A percentile compares a stretch with the other conserved stretches of the same genome.
These are phyloP conservation scores for Ceratobasidium sp. DNA, from an alignment of 1,284 basidiomycete genomes.

Conservation along the genomic window DNA sequence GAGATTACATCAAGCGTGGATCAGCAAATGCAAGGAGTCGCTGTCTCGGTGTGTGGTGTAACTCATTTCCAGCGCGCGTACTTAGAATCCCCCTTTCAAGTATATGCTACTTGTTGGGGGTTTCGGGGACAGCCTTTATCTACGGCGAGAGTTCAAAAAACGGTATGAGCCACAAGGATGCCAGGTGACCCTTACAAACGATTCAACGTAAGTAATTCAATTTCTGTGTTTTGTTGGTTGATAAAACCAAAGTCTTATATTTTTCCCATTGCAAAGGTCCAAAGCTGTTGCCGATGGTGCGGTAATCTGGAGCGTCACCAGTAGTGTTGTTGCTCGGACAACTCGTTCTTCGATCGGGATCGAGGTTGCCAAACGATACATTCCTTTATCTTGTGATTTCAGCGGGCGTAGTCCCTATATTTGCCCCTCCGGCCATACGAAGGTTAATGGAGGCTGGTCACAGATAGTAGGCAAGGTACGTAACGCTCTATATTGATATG, in stretches of 20 bases:
- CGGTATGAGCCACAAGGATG: constrained; percentile 17
- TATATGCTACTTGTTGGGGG: constrained; percentile 47
- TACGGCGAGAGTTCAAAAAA: constrained; percentile 36
- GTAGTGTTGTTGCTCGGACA: constrained; percentile 40
- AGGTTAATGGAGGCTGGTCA: constrained; percentile 21
- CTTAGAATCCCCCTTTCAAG: too few species aligned
- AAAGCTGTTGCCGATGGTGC: constrained; percentile 48
- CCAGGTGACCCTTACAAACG: constrained; percentile 43
- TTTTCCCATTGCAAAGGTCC: constrained; percentile 34
- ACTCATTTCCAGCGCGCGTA: too few species aligned
- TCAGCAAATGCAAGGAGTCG: constrained; percentile 6
- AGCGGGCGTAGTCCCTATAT: constrained; percentile 13
- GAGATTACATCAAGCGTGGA: constrained; percentile 28
- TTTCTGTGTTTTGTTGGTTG: too few species aligned
- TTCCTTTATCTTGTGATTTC: background rate
- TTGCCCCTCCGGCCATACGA: background rate
- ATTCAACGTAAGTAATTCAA: constrained; percentile 43
- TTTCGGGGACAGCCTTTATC: constrained; percentile 45
- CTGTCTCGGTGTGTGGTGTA: too few species aligned
- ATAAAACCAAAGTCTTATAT: too few species aligned
- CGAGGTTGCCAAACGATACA: background rate
- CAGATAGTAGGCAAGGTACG: constrained; percentile 32
- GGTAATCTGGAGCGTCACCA: constrained; percentile 43
- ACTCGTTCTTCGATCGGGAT: constrained; percentile 38
- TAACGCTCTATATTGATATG: background rate